phyloP scores from a whole-genome alignment of 1,284 basidiomycete species.

The Puccinia coronata region DNA sequence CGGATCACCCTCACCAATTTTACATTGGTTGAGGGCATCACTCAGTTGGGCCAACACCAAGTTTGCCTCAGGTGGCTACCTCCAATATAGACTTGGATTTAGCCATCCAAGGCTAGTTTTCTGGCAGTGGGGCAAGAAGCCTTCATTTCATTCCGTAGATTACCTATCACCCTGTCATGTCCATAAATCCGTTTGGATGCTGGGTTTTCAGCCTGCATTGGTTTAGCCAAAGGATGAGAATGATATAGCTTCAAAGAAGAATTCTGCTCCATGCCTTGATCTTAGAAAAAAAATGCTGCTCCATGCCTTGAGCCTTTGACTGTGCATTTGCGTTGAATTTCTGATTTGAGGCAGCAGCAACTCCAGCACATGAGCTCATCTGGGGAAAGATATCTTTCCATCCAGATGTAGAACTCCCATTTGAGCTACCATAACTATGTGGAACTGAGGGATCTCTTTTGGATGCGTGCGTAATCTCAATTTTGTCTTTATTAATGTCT shows the following conservation, averaged over 20 bases:
- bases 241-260: constrained; percentile 14
- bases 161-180: constrained; percentile 23
- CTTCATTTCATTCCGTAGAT: constrained; percentile 42
- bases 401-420: not conserved
- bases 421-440: not conserved
- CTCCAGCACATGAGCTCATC: constrained; percentile 7
- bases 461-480: constrained; percentile 5
- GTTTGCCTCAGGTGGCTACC: no score
- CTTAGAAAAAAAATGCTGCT: no score
- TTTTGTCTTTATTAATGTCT: constrained; percentile 42
- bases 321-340: not conserved
- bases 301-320: not conserved
- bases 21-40: no score
- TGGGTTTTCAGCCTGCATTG: constrained; percentile 13
- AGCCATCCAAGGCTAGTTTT: no score
- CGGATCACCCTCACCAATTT: no score
- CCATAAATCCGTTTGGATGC: constrained; percentile 11
- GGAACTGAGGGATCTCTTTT: not conserved
- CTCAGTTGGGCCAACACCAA: no score
- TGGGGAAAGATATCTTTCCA: constrained; percentile 34
- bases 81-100: no score
- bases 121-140: constrained; percentile 11
- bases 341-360: not conserved
- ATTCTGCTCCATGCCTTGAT: no score
- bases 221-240: not conserved